phyloP scores from a whole-genome alignment of 768 basidiomycete genomes.

The Trametes sanguinea region DNA sequence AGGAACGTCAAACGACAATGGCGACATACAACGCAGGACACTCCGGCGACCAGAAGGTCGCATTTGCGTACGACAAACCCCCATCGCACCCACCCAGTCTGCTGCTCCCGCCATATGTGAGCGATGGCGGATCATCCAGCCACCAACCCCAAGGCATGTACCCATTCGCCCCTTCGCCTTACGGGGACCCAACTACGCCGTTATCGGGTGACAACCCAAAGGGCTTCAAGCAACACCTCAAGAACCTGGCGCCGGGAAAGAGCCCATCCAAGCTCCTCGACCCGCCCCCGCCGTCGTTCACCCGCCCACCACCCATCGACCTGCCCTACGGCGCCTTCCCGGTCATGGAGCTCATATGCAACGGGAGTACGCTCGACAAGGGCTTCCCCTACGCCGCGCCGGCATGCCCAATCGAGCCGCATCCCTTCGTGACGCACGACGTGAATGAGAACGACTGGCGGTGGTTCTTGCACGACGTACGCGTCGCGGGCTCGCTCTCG shows the following conservation, averaged over 20 bases:
- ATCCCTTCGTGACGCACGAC: conserved; percentile 53
- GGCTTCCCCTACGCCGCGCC: conserved; percentile 50
- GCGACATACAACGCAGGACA: no score
- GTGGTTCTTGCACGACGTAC: conserved; percentile 22
- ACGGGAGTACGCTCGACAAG: conserved; percentile 36
- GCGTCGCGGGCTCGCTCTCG: conserved; percentile 18
- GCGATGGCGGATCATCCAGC: neutral
- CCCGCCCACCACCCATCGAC: conserved; percentile 7
- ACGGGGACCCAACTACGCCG: neutral
- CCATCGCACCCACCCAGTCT: no score
- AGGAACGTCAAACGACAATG: no score
- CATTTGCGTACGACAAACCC: no score
- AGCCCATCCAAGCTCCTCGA: conserved; percentile 19
- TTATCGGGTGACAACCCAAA: neutral
- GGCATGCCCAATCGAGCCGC: conserved; percentile 38
- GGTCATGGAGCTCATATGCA: conserved; percentile 34
- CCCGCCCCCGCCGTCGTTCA: conserved; percentile 21
- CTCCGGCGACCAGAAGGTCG: no score
- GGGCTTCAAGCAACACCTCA: conserved; percentile 8
- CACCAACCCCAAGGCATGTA: neutral
- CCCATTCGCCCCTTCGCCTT: conserved; percentile 3
- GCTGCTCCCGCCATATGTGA: no score
- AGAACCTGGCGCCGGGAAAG: conserved; percentile 18
- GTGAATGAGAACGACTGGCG: conserved; percentile 50
- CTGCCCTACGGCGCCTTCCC: conserved; percentile 28